Evolutionary conservation across 179 eudicot genomes (phyloP), one percentile per base, ranked within the genome.

Genomic region (Gypsophila paniculata): DNA sequence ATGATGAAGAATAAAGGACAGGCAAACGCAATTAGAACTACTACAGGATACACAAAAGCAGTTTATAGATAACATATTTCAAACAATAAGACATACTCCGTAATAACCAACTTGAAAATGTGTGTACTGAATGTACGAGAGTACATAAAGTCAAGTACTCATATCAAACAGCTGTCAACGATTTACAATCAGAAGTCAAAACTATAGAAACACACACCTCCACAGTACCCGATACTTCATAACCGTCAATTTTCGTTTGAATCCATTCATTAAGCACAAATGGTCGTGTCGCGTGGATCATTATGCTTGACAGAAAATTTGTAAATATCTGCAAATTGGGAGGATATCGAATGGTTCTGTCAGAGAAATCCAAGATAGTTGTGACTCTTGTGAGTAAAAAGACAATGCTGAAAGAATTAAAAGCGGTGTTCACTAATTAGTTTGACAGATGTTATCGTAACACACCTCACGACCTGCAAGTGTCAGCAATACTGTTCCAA

Each of bases 401-500:
- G n/a, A 12, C 52, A 53, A 23, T 25, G 13, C 12, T 23, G 53
- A 36, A 19, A 42, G 10, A 26, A 26, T 19, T 0, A 53, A 25
- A 46, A 46, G 65, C 54, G 18, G 32, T 0, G n/a, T 25, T 46
- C 34, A 17, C 53, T 10, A 57, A 29, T 18, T 18, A 8, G 48
- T 44, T 12, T 13, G 22, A 8, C 10, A 68, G 1, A 63, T 34
- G 72, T 18, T 18, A 39, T 15, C 10, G 9, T 19, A 22, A 83
- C 65, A 79, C 66, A 93, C 98, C 97, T 93, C 97, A 64, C 98
- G 98, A 61, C 98, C 98, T 77, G 98, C 96, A 77, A 93, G 97
- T 54, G 98, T 93, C 46, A 91, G 86, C 81, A 93, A 78, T 15
- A 93, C 97, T 57, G 98, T 93, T 76, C 98, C 98, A 80, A 93